Evolutionary conservation across 208 protist species (phyloP).

Genomic region (Angomonas deanei): DNA sequence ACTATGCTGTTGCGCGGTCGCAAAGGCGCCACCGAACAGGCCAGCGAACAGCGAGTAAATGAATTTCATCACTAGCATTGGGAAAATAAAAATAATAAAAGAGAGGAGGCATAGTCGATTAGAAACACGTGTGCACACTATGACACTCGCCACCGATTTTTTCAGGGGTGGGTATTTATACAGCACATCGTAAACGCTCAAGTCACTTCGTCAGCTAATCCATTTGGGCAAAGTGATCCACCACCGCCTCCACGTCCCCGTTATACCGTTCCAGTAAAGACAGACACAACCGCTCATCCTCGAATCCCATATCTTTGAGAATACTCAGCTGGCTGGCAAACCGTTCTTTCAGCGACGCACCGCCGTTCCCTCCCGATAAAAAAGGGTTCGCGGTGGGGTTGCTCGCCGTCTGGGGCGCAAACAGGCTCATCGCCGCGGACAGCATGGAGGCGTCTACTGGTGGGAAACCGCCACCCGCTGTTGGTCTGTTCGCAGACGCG

Average conservation of each 20-base stretch:
- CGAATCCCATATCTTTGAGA: constrained; percentile 79
- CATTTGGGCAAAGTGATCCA: constrained; percentile 72
- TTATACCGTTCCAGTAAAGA: constrained; percentile 33
- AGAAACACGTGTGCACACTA: too few species aligned
- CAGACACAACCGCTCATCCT: constrained; percentile 55
- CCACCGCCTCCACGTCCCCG: constrained; percentile 69
- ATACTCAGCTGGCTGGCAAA: constrained; percentile 20
- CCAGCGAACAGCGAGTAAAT: constrained; percentile 10
- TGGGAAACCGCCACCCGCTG: neutral
- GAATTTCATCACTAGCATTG: neutral
- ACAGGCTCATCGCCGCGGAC: neutral
- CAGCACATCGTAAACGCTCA: too few species aligned
- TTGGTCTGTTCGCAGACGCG: neutral
- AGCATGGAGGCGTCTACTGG: neutral
- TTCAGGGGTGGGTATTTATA: too few species aligned
- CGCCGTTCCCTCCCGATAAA: neutral
- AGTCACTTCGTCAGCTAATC: too few species aligned
- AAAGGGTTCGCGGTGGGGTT: neutral
- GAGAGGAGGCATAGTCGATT: neutral
- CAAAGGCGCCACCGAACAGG: constrained; percentile 21
- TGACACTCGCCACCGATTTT: too few species aligned
- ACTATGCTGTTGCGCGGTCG: neutral
- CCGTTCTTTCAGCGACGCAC: neutral
- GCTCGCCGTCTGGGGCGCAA: too few species aligned
- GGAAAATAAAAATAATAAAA: neutral